A percentile compares a stretch with the other conserved stretches of the same genome.
Conservation (phyloP, 2,329 filamentous ascomycete species). For the Aspergillus niger region DNA sequence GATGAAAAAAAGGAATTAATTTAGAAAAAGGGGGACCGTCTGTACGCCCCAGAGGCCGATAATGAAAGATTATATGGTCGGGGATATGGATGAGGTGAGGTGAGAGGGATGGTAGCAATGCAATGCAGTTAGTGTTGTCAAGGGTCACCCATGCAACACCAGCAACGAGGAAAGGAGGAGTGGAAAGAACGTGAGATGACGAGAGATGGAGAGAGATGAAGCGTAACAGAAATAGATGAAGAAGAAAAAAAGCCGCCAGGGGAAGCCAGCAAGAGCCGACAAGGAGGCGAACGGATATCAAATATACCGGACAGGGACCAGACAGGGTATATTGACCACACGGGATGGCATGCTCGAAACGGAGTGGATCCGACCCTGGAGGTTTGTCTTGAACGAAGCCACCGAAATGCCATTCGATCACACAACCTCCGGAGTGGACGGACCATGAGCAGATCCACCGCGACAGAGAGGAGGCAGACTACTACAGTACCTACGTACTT, state of each 20-base stretch:
- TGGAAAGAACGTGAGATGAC: slow-evolving; percentile 13
- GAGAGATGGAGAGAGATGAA: background rate
- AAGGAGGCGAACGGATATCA: slow-evolving; percentile 8
- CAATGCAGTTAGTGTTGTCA: background rate
- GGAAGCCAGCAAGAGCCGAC: slow-evolving; percentile 1
- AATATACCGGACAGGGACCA: slow-evolving; percentile 13
- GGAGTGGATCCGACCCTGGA: slow-evolving; percentile 22
- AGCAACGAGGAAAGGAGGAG: slow-evolving; percentile 3
- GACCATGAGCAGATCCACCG: slow-evolving; percentile 11
- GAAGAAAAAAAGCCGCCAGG: slow-evolving; percentile 1
- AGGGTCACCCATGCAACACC: background rate
- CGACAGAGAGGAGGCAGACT: background rate
- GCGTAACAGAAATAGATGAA: no score
- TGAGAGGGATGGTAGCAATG: background rate
- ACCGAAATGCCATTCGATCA: slow-evolving; percentile 15
- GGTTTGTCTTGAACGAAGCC: slow-evolving; percentile 13
- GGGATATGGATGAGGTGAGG: background rate
- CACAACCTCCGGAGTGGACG: slow-evolving; percentile 11
- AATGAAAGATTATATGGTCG: slow-evolving; percentile 6
- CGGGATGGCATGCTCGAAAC: slow-evolving; percentile 21
- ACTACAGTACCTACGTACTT: background rate
- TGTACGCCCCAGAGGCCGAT: slow-evolving; percentile 1
- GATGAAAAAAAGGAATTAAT: background rate
- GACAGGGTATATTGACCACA: slow-evolving; percentile 19
- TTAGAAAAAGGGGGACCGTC: background rate